These are phyloP conservation scores for Ceratobasidium papillatum DNA, from an alignment of 1,284 basidiomycete species.

Conservation along the genomic window DNA sequence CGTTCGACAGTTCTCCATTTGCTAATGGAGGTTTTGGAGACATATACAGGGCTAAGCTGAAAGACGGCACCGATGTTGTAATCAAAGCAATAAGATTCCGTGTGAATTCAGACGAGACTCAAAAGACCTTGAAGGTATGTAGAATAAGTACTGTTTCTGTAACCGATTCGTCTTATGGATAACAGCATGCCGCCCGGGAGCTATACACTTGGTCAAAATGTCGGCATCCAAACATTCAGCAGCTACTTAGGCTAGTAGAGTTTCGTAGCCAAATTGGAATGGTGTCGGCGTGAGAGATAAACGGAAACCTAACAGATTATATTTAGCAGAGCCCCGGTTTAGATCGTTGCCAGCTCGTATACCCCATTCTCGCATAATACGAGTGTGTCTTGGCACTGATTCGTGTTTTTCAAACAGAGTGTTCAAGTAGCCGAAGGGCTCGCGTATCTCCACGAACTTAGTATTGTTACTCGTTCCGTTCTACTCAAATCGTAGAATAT, in stretches of 20 bases:
- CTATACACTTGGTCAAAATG: conserved; percentile 2
- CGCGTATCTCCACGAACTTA: conserved; percentile 1
- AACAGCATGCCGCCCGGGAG: not conserved
- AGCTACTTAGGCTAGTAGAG: not conserved
- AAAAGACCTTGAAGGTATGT: not conserved
- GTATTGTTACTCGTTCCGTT: not conserved
- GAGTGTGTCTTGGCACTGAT: no score
- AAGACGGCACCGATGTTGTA: not conserved
- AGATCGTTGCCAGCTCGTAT: conserved; percentile 20
- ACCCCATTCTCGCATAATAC: no score
- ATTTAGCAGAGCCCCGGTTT: not conserved
- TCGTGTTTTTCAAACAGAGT: not conserved
- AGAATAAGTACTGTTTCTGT: not conserved
- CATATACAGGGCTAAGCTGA: not conserved
- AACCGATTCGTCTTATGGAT: not conserved
- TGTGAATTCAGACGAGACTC: not conserved
- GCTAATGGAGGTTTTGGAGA: not conserved
- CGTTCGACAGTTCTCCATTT: not conserved
- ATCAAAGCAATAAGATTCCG: not conserved
- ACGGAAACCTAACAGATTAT: not conserved
- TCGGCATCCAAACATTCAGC: not conserved
- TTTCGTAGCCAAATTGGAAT: not conserved
- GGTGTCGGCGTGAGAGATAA: not conserved
- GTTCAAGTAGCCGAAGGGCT: not conserved
- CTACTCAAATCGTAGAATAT: not conserved